phyloP scores from a whole-genome alignment of 495 filamentous ascomycete genomes.

The Glonium stellatum region DNA sequence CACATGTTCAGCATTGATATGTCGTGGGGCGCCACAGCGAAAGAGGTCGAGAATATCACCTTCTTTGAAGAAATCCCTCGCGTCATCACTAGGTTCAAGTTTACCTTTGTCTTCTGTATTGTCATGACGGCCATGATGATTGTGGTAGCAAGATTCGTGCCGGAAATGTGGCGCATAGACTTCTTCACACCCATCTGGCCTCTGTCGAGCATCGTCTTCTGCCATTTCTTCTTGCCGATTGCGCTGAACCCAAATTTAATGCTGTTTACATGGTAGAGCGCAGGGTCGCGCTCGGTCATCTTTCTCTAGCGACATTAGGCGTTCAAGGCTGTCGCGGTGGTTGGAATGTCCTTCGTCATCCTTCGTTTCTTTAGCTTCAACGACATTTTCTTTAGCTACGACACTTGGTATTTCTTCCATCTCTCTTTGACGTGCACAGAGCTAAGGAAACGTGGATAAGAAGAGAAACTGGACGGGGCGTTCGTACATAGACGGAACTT shows the following conservation, averaged over 20 bases:
- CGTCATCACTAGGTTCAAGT: conserved; percentile 52
- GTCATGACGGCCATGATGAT: conserved; percentile 42
- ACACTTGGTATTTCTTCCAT: too few species aligned
- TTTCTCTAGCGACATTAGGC: too few species aligned
- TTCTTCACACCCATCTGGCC: conserved; percentile 55
- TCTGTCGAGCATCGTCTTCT: conserved; percentile 44
- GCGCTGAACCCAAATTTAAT: conserved; percentile 59
- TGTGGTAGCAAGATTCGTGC: conserved; percentile 40
- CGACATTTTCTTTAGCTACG: too few species aligned
- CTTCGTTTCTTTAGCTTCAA: too few species aligned
- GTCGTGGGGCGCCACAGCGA: conserved; percentile 46
- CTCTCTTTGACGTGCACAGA: too few species aligned
- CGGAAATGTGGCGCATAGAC: conserved; percentile 49
- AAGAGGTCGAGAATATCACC: conserved; percentile 53
- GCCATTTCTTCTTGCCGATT: conserved; percentile 55
- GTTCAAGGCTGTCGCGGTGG: too few species aligned
- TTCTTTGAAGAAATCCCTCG: conserved; percentile 56
- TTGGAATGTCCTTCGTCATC: too few species aligned
- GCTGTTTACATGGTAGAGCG: conserved; percentile 48
- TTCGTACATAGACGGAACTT: not conserved
- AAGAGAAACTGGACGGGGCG: not conserved
- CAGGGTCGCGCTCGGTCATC: too few species aligned
- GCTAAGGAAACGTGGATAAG: too few species aligned
- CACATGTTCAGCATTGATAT: conserved; percentile 46
- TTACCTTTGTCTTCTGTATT: conserved; percentile 51